Evolutionary conservation across 2,329 filamentous ascomycete genomes (phyloP).

Genomic region (Aspergillus oerlinghausenensis): DNA sequence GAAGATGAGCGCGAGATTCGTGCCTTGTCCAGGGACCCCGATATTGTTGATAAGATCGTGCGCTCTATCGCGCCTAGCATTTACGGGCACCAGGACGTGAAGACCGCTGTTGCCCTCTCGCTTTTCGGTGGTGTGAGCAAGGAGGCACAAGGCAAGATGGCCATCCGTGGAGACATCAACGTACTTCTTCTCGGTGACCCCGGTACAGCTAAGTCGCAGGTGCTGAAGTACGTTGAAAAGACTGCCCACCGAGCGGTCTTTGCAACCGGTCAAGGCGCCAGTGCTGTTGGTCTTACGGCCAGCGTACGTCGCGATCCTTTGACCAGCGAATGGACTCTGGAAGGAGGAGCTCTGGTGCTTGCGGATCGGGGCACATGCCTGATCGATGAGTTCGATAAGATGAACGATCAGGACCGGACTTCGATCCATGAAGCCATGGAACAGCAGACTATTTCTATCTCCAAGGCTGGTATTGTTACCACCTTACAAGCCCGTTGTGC

Average conservation of each 20-base stretch:
- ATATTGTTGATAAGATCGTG: slow-evolving; percentile 89
- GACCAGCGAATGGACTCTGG: slow-evolving; percentile 94
- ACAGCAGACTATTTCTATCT: slow-evolving; percentile 98
- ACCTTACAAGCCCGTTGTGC: slow-evolving; percentile 93
- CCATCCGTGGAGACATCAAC: slow-evolving; percentile 96
- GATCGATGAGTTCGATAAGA: slow-evolving; percentile 99
- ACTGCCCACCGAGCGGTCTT: slow-evolving; percentile 96
- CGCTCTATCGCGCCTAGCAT: slow-evolving; percentile 94
- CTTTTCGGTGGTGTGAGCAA: slow-evolving; percentile 95
- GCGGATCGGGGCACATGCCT: slow-evolving; percentile 92
- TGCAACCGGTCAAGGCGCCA: slow-evolving; percentile 94
- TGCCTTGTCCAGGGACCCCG: slow-evolving; percentile 78
- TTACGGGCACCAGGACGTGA: slow-evolving; percentile 94
- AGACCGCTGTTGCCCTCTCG: slow-evolving; percentile 90
- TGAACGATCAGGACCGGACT: slow-evolving; percentile 98
- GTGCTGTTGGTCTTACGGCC: slow-evolving; percentile 93
- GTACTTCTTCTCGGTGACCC: slow-evolving; percentile 93
- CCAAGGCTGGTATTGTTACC: slow-evolving; percentile 96
- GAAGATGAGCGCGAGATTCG: slow-evolving; percentile 92
- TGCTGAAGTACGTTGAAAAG: slow-evolving; percentile 96
- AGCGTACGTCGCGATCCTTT: slow-evolving; percentile 92
- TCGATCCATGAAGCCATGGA: slow-evolving; percentile 99
- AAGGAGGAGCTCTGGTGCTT: slow-evolving; percentile 90
- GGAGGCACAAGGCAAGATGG: slow-evolving; percentile 78
- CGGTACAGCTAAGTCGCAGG: slow-evolving; percentile 95